These are phyloP conservation scores for Ilyonectria robusta DNA, from an alignment of 2,329 filamentous ascomycete genomes.

Conservation along the genomic window DNA sequence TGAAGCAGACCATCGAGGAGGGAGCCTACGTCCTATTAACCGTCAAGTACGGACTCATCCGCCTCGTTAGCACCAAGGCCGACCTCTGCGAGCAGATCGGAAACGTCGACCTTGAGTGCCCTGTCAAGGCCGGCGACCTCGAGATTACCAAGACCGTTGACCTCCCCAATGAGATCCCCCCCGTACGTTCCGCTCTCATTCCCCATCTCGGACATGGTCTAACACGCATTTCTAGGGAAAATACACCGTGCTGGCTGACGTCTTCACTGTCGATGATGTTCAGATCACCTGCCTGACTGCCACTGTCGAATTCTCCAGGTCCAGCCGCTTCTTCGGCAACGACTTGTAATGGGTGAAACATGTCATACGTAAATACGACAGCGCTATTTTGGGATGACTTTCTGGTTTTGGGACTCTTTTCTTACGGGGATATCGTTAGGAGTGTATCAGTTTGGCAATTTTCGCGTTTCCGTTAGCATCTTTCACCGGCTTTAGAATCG, in stretches of 20 bases:
- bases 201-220: conserved; percentile 28
- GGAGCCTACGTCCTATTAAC: conserved; percentile 86
- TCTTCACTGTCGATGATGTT: conserved; percentile 78
- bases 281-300: conserved; percentile 91
- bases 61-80: conserved; percentile 83
- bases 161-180: conserved; percentile 88
- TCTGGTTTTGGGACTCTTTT: conserved; percentile 35
- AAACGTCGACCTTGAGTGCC: conserved; percentile 91
- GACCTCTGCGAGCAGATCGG: conserved; percentile 91
- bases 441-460: conserved; percentile 39
- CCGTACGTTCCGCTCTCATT: conserved; percentile 71
- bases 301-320: conserved; percentile 71
- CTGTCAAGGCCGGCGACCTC: conserved; percentile 84
- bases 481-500: conserved; percentile 44
- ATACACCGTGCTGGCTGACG: conserved; percentile 91
- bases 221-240: conserved; percentile 73
- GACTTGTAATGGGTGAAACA: conserved; percentile 56
- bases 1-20: conserved; percentile 79
- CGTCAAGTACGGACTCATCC: conserved; percentile 96
- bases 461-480: conserved; percentile 38
- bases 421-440: conserved; percentile 28
- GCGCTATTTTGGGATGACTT: conserved; percentile 25
- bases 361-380: background rate
- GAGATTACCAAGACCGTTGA: conserved; percentile 85
- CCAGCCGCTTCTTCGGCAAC: conserved; percentile 54